Evolutionary conservation across 108 stramenopile species (phyloP).

Genomic region (Fragilaria radians): DNA sequence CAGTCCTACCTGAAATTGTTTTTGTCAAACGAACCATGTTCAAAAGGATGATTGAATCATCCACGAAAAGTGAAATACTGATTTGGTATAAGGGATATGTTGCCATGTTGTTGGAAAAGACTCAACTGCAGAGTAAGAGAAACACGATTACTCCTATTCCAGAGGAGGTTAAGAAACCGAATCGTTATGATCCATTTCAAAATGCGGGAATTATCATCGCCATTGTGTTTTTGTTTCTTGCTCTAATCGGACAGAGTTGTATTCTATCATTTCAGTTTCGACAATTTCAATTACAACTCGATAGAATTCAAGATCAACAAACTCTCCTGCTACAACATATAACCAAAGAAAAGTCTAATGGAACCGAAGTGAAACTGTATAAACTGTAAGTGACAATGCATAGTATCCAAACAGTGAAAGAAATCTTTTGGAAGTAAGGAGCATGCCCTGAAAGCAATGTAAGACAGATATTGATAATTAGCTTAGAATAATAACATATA

Average conservation of each 20-base stretch:
- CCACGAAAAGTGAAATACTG: conserved; percentile 28
- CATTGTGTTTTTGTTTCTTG: not conserved
- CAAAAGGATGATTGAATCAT: conserved; percentile 46
- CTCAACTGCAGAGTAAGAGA: not conserved
- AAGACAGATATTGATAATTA: too few relatives aligned
- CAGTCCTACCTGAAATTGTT: conserved; percentile 33
- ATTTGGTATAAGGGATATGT: conserved; percentile 37
- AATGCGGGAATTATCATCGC: not conserved
- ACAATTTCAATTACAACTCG: not conserved
- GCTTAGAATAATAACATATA: too few relatives aligned
- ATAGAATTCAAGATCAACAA: not conserved
- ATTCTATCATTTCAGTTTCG: not conserved
- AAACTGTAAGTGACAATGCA: too few relatives aligned
- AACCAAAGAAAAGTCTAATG: too few relatives aligned
- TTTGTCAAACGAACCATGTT: conserved; percentile 63
- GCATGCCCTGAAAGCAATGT: too few relatives aligned
- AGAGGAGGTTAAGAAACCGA: not conserved
- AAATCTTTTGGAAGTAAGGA: too few relatives aligned
- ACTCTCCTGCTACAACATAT: not conserved
- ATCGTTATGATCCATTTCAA: not conserved
- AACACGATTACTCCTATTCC: not conserved
- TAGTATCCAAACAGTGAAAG: too few relatives aligned
- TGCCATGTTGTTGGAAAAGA: conserved; percentile 10
- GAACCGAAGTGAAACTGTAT: too few relatives aligned
- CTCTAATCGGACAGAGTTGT: not conserved